Conservation (phyloP, 805 yeast species). For the Groenewaldozyma tartarivorans region DNA sequence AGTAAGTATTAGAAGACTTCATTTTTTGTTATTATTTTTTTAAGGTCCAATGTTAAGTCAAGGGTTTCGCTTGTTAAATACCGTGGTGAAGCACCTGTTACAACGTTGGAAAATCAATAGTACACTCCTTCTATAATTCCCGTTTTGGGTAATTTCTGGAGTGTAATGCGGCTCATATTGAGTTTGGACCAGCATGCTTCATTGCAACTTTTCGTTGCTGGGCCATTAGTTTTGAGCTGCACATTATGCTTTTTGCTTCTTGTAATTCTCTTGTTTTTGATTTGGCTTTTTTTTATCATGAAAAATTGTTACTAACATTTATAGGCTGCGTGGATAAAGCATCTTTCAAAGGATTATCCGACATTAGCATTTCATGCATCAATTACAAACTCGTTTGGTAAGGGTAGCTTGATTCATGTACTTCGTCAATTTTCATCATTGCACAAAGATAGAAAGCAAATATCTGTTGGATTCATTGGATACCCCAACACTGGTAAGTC, state of each 20-base stretch:
- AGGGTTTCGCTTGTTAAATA: constrained; percentile 22
- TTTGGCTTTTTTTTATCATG: constrained; percentile 13
- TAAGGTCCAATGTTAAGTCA: constrained; percentile 61
- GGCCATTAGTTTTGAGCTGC: constrained; percentile 77
- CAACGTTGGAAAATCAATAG: constrained; percentile 83
- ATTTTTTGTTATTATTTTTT: constrained; percentile 7
- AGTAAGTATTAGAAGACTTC: constrained; percentile 49
- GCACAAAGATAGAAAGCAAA: constrained; percentile 89
- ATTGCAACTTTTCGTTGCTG: constrained; percentile 39
- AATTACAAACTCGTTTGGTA: constrained; percentile 94
- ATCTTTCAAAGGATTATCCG: constrained; percentile 81
- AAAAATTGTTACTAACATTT: constrained; percentile 27
- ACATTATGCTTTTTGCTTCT: constrained; percentile 35
- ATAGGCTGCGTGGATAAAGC: constrained; percentile 98
- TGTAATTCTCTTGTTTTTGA: constrained; percentile 8
- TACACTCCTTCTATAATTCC: constrained; percentile 39
- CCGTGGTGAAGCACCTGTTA: constrained; percentile 78
- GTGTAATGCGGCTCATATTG: constrained; percentile 73
- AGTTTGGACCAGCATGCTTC: constrained; percentile 32
- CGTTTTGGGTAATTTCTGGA: constrained; percentile 40
- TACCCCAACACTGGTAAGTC: constrained; percentile 99
- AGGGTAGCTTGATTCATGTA: constrained; percentile 89
- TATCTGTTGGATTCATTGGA: constrained; percentile 94
- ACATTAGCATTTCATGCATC: constrained; percentile 98
- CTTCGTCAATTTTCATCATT: constrained; percentile 85